These are phyloP conservation scores for Mortierella claussenii DNA, from an alignment of 192 early-diverging fungal species.

Conservation along the genomic window DNA sequence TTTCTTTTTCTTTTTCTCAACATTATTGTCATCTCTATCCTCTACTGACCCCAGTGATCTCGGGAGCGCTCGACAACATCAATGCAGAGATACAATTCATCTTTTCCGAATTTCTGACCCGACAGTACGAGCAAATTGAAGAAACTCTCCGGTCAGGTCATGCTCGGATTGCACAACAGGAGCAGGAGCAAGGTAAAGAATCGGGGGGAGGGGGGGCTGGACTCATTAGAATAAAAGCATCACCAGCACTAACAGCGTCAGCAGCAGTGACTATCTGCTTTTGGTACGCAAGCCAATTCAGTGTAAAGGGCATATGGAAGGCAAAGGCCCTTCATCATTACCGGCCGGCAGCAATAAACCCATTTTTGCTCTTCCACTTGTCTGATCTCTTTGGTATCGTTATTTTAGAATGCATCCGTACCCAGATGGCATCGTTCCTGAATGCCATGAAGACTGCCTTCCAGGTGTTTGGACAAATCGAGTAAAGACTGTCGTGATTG, in stretches of 20 bases:
- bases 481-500: no score
- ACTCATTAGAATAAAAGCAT: no score
- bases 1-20: neutral
- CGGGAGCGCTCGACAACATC: constrained; percentile 14
- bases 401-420: neutral
- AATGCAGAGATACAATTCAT: constrained; percentile 34
- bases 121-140: constrained; percentile 24
- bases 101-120: constrained; percentile 26
- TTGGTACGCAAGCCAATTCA: no score
- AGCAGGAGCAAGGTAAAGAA: constrained; percentile 24
- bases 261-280: no score
- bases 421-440: neutral
- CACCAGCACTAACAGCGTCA: no score
- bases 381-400: no score
- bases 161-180: constrained; percentile 8
- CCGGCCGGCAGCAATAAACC: no score
- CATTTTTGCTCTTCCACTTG: no score
- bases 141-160: neutral
- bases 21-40: neutral
- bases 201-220: no score
- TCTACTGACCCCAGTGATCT: constrained; percentile 13
- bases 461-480: neutral
- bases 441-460: neutral
- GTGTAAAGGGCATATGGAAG: no score
- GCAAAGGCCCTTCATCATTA: no score